Evolutionary conservation across 805 yeast species (phyloP).

Genomic region (Lipomyces japonicus): DNA sequence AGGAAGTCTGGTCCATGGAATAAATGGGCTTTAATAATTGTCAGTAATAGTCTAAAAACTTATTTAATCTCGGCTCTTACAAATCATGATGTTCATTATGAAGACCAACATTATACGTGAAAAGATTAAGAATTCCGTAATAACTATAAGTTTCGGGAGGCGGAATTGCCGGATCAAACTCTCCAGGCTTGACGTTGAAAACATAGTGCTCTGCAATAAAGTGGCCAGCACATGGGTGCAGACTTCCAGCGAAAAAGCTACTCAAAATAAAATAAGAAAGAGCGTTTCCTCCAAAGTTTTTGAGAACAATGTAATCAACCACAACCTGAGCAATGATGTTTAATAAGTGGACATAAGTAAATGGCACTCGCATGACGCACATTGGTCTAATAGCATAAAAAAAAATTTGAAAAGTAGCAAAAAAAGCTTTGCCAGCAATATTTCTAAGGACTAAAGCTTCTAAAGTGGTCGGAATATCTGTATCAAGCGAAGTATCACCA

Average conservation of each 20-base stretch:
- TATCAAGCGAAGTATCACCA: constrained; percentile 79
- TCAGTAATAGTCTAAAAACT: background rate
- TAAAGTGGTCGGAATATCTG: constrained; percentile 77
- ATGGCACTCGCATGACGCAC: constrained; percentile 70
- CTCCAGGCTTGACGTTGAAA: constrained; percentile 30
- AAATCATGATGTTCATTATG: constrained; percentile 96
- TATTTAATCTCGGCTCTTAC: constrained; percentile 1
- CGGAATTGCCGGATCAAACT: constrained; percentile 38
- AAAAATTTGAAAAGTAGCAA: constrained; percentile 78
- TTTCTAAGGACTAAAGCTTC: constrained; percentile 74
- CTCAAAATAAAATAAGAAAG: constrained; percentile 65
- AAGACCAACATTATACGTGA: constrained; percentile 91
- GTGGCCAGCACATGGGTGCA: constrained; percentile 94
- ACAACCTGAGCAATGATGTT: constrained; percentile 56
- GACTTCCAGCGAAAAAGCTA: constrained; percentile 82
- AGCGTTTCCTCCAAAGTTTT: constrained; percentile 60
- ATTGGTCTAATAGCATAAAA: constrained; percentile 89
- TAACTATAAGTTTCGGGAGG: constrained; percentile 82
- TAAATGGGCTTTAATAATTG: constrained; percentile 51
- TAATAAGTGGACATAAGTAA: constrained; percentile 69
- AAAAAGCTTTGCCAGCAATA: constrained; percentile 81
- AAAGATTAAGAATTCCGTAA: constrained; percentile 70
- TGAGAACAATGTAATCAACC: constrained; percentile 57
- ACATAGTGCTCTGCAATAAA: constrained; percentile 80
- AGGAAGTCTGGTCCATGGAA: constrained; percentile 83